Base-by-base conservation (phyloP, 495 filamentous ascomycete species). In the Paragyromitra xinjiangensis region DNA sequence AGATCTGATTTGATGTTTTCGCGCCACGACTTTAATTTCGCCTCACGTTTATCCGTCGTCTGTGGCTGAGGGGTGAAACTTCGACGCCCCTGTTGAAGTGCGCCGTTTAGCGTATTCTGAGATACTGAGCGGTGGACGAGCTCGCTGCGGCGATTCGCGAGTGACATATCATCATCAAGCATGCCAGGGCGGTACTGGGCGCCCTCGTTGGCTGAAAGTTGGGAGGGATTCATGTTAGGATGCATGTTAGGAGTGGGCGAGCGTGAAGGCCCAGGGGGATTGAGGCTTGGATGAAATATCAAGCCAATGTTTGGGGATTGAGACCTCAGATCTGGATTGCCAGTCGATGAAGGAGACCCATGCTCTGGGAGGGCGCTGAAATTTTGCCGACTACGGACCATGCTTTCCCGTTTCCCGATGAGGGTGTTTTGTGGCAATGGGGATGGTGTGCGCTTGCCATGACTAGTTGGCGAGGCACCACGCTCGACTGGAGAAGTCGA, bases 11-110 rank as follows among this genome's bases (percentile, higher is more conserved):
- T 89, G 6, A 96, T 85, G 3, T 89, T 91, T 73, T 90, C 88
- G 19, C 93, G 88, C 88, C 93, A 96, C n/a, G 85, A 87, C n/a
- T 91, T 91, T 62, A 96, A 88, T 79, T 88, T 86, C 0, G 88
- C 73, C 19, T 76, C 69, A 37, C 80, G 75, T 42, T 62, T 79
- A 45, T 78, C 66, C 6, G 45, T 45, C 24, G 59, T 58, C 22
- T 70, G 64, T 9, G 77, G 73, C 6, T 69, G 55, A 34, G 78
- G 48, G 8, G 65, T 40, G 44, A 71, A 71, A 48, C 64, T 81
- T 16, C 69, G 78, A 40, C 72, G 70, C 39, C 81, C 81, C 62
- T 84, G 85, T 55, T 88, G 87, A 44, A 24, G 34, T 7, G 44
- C 5, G 37, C 71, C 69, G 7, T 51, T 73, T 8, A 53, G 29